Base-by-base conservation (phyloP, 106 monocot genomes). In the Dendrobium officinale region DNA sequence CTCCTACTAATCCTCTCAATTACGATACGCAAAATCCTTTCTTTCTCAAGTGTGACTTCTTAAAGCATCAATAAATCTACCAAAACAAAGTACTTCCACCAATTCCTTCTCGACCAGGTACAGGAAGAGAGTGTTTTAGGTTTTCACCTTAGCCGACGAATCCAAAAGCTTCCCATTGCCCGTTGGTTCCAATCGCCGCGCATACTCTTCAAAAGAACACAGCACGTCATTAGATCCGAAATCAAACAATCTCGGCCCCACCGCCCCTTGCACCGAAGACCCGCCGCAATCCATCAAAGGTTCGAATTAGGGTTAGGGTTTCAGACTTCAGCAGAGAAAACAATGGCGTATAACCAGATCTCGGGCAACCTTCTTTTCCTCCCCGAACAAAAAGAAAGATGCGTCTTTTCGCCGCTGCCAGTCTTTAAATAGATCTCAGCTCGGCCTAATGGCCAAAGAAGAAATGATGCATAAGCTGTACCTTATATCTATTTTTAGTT, bases 211-310 rank as follows among this genome's bases (percentile, higher is more conserved):
- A 77, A 86, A 88, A 55, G 90, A 85, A 74, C 88, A 85, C 19
- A 90, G 85, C 22, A 90, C 93, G 75, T 93, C 93, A 72, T 90
- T 88, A 67, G 90, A 83, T 26, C 81, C 90, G 80, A 93, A 86
- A 42, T 86, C 86, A 81, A 90, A 90, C 55, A 89, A 85, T 73
- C 64, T 64, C 26, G n/a, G 15, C 22, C 24, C 26, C 64, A 4
- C 64, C 64, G n/a, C 64, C 15, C 6, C 22, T 22, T n/a, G n/a
- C 64, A 64, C 64, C 64, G 64, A 64, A 26, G 64, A 7, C 24
- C 64, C 64, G 6, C 64, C 9, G 24, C 24, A 64, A 64, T 10
- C 64, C 64, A 64, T 64, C 64, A 26, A 26, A 15, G 1, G 7
- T 64, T 64, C 22, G 64, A 26, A 10, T 64, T 61, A 61, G 61